These are phyloP conservation scores for Monilinia fructigena DNA, from an alignment of 2,329 filamentous ascomycete species.

Conservation along the genomic window DNA sequence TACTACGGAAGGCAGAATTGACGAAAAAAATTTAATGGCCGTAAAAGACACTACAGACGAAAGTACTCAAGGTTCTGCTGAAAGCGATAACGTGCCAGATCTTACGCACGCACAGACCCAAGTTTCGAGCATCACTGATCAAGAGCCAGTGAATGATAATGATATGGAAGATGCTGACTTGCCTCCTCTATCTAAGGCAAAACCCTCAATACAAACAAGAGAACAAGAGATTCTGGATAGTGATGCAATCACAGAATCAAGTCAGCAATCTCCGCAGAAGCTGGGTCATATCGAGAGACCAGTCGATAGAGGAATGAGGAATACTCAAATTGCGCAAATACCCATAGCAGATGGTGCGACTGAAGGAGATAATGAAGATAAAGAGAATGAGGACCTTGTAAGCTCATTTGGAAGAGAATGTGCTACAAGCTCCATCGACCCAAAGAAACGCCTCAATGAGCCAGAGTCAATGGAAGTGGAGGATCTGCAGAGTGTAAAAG, in stretches of 20 bases:
- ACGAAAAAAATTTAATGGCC: no score
- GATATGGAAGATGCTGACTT: not conserved
- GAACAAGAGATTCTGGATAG: slow-evolving; percentile 23
- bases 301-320: not conserved
- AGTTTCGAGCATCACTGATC: not conserved
- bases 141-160: not conserved
- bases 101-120: not conserved
- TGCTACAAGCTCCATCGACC: slow-evolving; percentile 16
- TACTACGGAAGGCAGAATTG: not conserved
- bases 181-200: not conserved
- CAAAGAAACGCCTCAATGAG: slow-evolving; percentile 1
- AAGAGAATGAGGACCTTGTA: not conserved
- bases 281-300: not conserved
- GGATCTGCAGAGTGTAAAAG: not conserved
- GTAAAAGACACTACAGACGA: not conserved
- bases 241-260: slow-evolving; percentile 19
- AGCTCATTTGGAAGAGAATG: slow-evolving; percentile 22
- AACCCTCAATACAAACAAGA: not conserved
- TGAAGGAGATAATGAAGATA: not conserved
- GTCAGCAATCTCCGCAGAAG: slow-evolving; percentile 12
- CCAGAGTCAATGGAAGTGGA: not conserved
- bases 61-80: no score
- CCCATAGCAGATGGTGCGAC: not conserved
- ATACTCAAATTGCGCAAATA: not conserved
- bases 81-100: not conserved